Conservation (phyloP, 2,329 filamentous ascomycete genomes). For the Huntiella savannae region DNA sequence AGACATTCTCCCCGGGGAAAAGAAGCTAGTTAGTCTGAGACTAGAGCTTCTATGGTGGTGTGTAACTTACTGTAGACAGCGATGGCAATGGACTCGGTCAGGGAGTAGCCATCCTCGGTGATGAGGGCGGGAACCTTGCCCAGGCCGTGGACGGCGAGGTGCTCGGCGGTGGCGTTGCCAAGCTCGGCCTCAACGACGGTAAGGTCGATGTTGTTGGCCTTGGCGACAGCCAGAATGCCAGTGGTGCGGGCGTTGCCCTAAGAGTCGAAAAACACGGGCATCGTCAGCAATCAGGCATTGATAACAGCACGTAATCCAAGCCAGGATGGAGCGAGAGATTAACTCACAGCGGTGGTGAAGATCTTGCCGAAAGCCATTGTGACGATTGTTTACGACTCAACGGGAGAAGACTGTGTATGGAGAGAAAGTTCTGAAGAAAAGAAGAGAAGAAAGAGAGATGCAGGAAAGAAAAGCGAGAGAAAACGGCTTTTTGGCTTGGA, state of each 20-base stretch:
- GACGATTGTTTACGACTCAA: constrained; percentile 18
- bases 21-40: constrained; percentile 9
- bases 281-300: constrained; percentile 16
- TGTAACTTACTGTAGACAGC: constrained; percentile 80
- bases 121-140: constrained; percentile 87
- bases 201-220: constrained; percentile 89
- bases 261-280: constrained; percentile 14
- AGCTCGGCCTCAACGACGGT: constrained; percentile 60
- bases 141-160: constrained; percentile 69
- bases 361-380: constrained; percentile 97
- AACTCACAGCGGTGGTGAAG: constrained; percentile 62
- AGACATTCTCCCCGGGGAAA: constrained; percentile 3
- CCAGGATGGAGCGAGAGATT: constrained; percentile 13
- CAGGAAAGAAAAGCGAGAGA: constrained; percentile 6
- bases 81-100: constrained; percentile 84
- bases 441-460: constrained; percentile 14
- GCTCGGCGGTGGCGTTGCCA: constrained; percentile 50
- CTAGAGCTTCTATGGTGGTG: neutral
- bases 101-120: constrained; percentile 73
- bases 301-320: constrained; percentile 12
- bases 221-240: constrained; percentile 78
- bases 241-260: constrained; percentile 82
- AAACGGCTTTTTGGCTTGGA: constrained; percentile 10
- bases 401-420: constrained; percentile 13
- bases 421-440: constrained; percentile 15